These are phyloP conservation scores for Stipa capillata DNA, from an alignment of 176 grass and related monocot species.

Conservation along the genomic window DNA sequence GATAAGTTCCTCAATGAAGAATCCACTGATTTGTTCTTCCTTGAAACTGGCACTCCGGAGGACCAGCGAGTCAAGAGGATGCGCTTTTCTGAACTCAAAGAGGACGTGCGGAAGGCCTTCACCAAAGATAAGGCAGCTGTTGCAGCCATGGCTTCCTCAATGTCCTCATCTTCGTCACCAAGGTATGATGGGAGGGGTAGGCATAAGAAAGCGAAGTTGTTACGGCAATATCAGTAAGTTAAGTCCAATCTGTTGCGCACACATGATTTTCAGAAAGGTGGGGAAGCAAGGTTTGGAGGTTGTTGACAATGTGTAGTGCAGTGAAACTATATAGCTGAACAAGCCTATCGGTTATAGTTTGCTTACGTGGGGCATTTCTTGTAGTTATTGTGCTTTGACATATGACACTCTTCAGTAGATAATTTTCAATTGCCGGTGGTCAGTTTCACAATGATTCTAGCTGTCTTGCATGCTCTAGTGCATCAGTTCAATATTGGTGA, in stretches of 20 bases:
- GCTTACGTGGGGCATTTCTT: background rate
- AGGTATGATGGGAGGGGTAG: constrained; percentile 20
- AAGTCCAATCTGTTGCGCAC: background rate
- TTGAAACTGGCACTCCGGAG: constrained; percentile 61
- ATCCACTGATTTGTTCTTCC: constrained; percentile 44
- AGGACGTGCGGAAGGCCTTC: constrained; percentile 81
- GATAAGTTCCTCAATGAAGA: constrained; percentile 93
- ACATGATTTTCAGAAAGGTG: background rate
- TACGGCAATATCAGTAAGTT: background rate
- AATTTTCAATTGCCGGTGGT: background rate
- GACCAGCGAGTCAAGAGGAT: constrained; percentile 58
- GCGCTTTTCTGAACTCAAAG: constrained; percentile 84
- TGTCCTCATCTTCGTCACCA: constrained; percentile 29
- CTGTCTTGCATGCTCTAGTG: background rate
- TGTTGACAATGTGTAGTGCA: background rate
- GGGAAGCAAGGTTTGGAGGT: background rate
- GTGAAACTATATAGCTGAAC: background rate
- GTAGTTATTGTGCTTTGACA: constrained; percentile 13
- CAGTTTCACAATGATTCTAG: background rate
- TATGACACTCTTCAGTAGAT: background rate
- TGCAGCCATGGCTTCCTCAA: constrained; percentile 29
- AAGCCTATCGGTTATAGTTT: background rate
- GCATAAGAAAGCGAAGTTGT: constrained; percentile 9
- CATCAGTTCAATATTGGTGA: background rate
- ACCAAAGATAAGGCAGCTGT: constrained; percentile 70